Base-by-base conservation (phyloP, 2,329 filamentous ascomycete species). In the Sporothrix variecibatus region DNA sequence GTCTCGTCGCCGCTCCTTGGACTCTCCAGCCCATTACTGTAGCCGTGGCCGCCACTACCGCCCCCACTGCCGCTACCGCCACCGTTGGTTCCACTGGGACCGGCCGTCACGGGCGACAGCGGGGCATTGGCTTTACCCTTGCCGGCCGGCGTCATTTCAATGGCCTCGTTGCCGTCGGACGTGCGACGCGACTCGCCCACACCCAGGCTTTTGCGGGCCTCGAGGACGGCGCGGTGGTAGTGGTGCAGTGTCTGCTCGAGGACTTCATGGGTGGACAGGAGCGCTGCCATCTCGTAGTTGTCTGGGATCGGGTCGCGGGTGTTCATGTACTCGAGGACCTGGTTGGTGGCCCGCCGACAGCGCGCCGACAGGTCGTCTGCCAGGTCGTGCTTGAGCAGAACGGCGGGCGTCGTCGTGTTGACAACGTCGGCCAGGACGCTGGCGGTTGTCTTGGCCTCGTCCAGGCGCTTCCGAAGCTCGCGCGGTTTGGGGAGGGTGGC, bases 181-280 rank as follows among this genome's bases (percentile, higher is more conserved):
- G 76, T 76, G 62, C 79, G 79, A 7, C 74, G 73, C 0, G 75
- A 75, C 73, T 81, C 78, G 73, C 80, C 81, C 6, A 85, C 64
- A 12, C 87, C 87, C 4, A 88, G 81, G 51, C 86, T 84, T 79
- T 91, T 91, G 75, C 87, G 84, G 2, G 90, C 89, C 74, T 86
- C 87, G n/a, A 92, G 83, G 56, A 97, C 85, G 11, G 94, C 92
- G 72, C 94, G 90, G 82, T 97, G 94, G 81, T 98, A 94, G 80
- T 94, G 91, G 76, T 91, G 96, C 56, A 95, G 86, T 0, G 95
- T 92, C 62, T 93, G 89, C 75, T 94, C 93, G 40, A 99, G 86
- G 80, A 95, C 93, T 82, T 98, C 96, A 81, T 97, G 97, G 17
- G 94, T 96, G 82, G 98, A 94, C 79, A 99, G 97, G 76, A 99